These are phyloP conservation scores for Plasmodium coatneyi DNA, from an alignment of 169 alveolate species.

Conservation along the genomic window DNA sequence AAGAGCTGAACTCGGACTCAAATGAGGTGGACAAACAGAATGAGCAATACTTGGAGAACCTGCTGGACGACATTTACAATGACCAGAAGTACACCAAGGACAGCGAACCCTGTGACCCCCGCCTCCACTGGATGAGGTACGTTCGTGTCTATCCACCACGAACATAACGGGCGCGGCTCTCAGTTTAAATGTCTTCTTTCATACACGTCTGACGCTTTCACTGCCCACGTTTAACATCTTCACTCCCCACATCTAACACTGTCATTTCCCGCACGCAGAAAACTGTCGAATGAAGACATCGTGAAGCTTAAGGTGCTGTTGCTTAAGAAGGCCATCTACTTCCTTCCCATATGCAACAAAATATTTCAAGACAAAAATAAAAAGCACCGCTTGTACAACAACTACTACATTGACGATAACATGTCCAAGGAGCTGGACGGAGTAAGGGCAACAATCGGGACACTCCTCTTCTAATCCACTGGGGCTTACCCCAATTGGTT, in stretches of 20 bases:
- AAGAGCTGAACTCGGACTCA: constrained; percentile 16
- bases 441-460: background rate
- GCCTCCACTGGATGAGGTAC: constrained; percentile 63
- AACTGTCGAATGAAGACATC: constrained; percentile 32
- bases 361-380: constrained; percentile 71
- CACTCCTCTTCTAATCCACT: no score
- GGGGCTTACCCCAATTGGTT: background rate
- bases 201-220: no score
- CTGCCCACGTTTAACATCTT: background rate
- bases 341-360: constrained; percentile 66
- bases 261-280: background rate
- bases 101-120: constrained; percentile 13
- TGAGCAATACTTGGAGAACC: constrained; percentile 41
- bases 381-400: constrained; percentile 45
- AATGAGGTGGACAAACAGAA: constrained; percentile 32
- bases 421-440: constrained; percentile 63
- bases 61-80: constrained; percentile 50
- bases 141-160: background rate
- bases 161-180: background rate
- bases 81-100: constrained; percentile 26
- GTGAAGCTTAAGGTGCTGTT: constrained; percentile 51
- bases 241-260: background rate
- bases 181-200: background rate
- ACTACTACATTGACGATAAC: constrained; percentile 62
- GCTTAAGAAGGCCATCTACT: constrained; percentile 57